phyloP scores from a whole-genome alignment of 2,329 filamentous ascomycete species.

The Xenoacremonium recifei region DNA sequence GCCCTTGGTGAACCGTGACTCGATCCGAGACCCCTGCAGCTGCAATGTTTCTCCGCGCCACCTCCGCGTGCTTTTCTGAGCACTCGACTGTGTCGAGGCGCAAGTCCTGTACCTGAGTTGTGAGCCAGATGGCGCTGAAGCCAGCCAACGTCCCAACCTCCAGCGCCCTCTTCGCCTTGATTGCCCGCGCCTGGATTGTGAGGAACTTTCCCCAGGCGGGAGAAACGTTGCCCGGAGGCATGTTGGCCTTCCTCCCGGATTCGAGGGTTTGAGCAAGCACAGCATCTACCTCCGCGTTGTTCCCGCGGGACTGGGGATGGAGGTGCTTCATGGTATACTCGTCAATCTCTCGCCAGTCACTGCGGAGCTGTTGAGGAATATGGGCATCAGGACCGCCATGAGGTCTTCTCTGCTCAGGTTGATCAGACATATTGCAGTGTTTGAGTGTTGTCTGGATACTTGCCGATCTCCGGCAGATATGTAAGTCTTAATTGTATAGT shows the following conservation, averaged over 20 bases:
- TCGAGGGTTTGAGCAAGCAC: neutral
- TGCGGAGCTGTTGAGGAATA: too few species aligned
- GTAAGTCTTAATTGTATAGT: too few species aligned
- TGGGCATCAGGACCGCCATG: too few species aligned
- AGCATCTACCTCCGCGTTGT: slow-evolving; percentile 25
- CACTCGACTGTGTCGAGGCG: slow-evolving; percentile 3
- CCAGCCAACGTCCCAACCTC: slow-evolving; percentile 7
- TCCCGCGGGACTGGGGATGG: slow-evolving; percentile 20
- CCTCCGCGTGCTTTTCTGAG: slow-evolving; percentile 3
- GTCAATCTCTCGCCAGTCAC: too few species aligned
- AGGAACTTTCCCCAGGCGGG: slow-evolving; percentile 7
- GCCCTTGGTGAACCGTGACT: slow-evolving; percentile 1
- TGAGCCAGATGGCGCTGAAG: slow-evolving; percentile 7
- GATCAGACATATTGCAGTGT: too few species aligned
- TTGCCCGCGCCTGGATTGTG: slow-evolving; percentile 2
- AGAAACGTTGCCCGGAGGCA: slow-evolving; percentile 5
- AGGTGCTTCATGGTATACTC: too few species aligned
- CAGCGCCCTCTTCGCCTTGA: slow-evolving; percentile 2
- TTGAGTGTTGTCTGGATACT: too few species aligned
- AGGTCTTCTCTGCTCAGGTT: too few species aligned
- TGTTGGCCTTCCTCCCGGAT: neutral
- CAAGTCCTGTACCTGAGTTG: neutral
- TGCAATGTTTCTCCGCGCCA: slow-evolving; percentile 3
- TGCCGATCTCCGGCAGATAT: too few species aligned
- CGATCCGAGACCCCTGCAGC: neutral